phyloP scores from a whole-genome alignment of 164 flowering plant genomes.

The Umbellularia californica region DNA sequence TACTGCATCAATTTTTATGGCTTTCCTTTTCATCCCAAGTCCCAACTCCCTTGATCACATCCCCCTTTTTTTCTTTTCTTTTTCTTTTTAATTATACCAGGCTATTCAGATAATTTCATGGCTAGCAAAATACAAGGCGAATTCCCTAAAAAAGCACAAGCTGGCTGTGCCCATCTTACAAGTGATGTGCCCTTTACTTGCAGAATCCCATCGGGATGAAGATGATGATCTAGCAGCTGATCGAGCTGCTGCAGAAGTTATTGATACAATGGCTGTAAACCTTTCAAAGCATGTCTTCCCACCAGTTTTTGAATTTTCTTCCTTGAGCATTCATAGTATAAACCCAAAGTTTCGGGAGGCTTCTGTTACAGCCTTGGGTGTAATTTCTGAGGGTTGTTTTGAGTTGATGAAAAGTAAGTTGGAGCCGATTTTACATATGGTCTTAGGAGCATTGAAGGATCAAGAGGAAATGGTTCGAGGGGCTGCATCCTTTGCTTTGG shows the following conservation, averaged over 20 bases:
- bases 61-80: neutral
- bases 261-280: constrained; percentile 85
- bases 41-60: neutral
- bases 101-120: constrained; percentile 95
- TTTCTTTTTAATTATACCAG: constrained; percentile 31
- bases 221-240: constrained; percentile 92
- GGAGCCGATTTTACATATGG: constrained; percentile 74
- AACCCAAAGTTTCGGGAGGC: constrained; percentile 89
- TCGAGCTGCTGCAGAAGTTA: constrained; percentile 97
- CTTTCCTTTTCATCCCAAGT: neutral
- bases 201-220: constrained; percentile 70
- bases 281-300: constrained; percentile 79
- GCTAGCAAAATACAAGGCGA: constrained; percentile 88
- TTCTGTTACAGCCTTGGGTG: constrained; percentile 83
- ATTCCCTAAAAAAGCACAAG: constrained; percentile 83
- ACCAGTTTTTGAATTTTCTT: constrained; percentile 86
- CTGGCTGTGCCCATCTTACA: constrained; percentile 79
- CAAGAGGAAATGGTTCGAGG: constrained; percentile 93
- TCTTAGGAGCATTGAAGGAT: constrained; percentile 76
- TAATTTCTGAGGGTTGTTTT: constrained; percentile 86
- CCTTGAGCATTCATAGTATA: constrained; percentile 57
- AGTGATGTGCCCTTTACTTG: constrained; percentile 90
- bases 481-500: constrained; percentile 95
- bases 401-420: constrained; percentile 73
- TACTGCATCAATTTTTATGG: no score